phyloP scores from a whole-genome alignment of 148 eudicot genomes.

The Agrostemma githago region DNA sequence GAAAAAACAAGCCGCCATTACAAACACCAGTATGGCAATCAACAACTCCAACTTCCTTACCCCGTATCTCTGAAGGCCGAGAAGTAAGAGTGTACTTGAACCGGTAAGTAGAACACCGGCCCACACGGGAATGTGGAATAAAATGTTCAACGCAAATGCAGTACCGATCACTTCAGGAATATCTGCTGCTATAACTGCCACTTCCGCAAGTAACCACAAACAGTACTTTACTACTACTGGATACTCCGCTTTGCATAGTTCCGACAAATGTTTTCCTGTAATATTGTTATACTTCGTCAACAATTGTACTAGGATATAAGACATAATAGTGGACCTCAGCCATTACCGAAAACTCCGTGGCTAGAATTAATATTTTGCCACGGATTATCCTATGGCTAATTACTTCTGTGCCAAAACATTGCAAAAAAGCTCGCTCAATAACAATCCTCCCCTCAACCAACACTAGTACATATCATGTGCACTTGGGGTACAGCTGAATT shows the following conservation, averaged over 20 bases:
- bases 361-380: too few relatives aligned
- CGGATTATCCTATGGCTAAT: too few relatives aligned
- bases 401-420: too few relatives aligned
- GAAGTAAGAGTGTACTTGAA: conserved; percentile 69
- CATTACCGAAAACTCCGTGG: too few relatives aligned
- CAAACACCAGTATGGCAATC: conserved; percentile 49
- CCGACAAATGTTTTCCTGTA: conserved; percentile 74
- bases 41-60: conserved; percentile 68
- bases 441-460: too few relatives aligned
- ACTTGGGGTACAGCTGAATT: too few relatives aligned
- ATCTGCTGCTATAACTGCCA: conserved; percentile 88
- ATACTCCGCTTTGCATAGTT: conserved; percentile 84
- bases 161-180: conserved; percentile 97
- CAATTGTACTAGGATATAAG: too few relatives aligned
- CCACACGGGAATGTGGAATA: conserved; percentile 80
- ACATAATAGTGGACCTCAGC: too few relatives aligned
- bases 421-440: too few relatives aligned
- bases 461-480: too few relatives aligned
- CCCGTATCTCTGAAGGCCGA: conserved; percentile 81
- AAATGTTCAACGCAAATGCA: conserved; percentile 76
- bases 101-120: conserved; percentile 83
- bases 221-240: conserved; percentile 62
- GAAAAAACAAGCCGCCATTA: conserved; percentile 76
- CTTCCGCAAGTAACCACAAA: conserved; percentile 82
- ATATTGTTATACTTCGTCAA: not conserved